Base-by-base conservation (phyloP, 768 basidiomycete genomes). In the Termitomyces bulborhizus region DNA sequence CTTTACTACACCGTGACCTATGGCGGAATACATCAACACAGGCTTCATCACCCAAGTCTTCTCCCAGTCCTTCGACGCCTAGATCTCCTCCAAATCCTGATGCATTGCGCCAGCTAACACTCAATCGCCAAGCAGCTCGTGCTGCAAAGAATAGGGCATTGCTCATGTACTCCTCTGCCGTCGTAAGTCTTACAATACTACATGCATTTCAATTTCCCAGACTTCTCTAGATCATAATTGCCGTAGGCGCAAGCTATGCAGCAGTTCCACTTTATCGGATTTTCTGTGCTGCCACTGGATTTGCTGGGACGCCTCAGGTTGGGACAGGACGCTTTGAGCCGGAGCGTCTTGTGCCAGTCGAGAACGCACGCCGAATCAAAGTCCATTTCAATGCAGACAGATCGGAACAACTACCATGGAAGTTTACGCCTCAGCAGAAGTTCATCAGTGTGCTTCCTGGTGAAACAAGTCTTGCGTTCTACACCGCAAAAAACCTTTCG, bases 261-360 rank as follows among this genome's bases (percentile, higher is more conserved):
- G 91, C 96, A 37, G 96, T 98, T 0, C 97, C 97, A 0, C 77
- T 98, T 15, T 99, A 99, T 70, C 88, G 97, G 58, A 94, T 96
- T 72, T 99, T 99, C 75, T 99, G 97, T 69, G 88, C 93, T 6
- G 92, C 95, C 13, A 99, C 97, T 3, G 97, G 97, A 8, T 99
- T 96, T 65, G 92, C 88, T 21, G 97, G 97, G 3, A 95, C 93
- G 26, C 97, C 97, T 13, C 85, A 90, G 37, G 90, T 94, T 47
- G 85, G 90, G 29, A 85, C 83, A n/a, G 90, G 86, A 39, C 82
- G 86, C 36, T 94, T 92, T 60, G 85, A 87, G 51, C 81, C 94
- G 0, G 90, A 91, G 52, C 84, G 95, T 26, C 83, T 98, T 4
- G 85, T 91, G 3, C 88, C 93, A 0, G 71, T 87, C 40, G 78